Base-by-base conservation (phyloP, 805 yeast species). In the Nematodospora valgi region DNA sequence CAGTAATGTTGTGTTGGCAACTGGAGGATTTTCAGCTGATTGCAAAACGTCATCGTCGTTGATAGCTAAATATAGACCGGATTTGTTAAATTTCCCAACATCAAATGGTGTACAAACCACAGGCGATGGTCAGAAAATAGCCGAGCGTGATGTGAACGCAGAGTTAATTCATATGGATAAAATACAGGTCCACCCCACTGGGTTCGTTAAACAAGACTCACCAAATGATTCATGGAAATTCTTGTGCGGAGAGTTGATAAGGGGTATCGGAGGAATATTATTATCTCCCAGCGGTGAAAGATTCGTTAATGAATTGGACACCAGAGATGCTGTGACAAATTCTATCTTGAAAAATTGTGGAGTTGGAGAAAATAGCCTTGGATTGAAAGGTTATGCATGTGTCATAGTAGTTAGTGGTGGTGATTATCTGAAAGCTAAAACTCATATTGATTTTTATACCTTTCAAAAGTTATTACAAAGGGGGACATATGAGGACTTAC, bases 171-270 rank as follows among this genome's bases (percentile, higher is more conserved):
- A 76, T 46, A 76, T 77, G 81, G 74, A 74, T 30, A 71, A 76
- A 45, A 56, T 78, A 14, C 84, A 78, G 53, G 65, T 78, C 8
- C 82, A 78, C 48, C 83, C 83, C 27, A 78, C 82, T 2, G 82
- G 82, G 2, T 76, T 76, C 51, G 58, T 77, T 23, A 46, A 72
- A 34, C 64, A 64, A 9, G 52, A 52, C 13, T 64, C 70, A 24
- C 61, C 59, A 16, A 46, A 48, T 4, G 62, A 54, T 34, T 64
- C 61, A 35, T 70, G 72, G 72, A 76, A 76, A 51, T 69, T 77
- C 43, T 51, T 78, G 11, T 79, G 81, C 43, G 82, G 81, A 6
- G 84, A 78, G 44, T 68, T 79, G 0, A 46, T 78, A 4, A 59
- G 84, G 51, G 82, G 81, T 1, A 58, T 73, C 28, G 84, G 84